These are phyloP conservation scores for Mycena albidolilacea DNA, from an alignment of 768 basidiomycete species.

Conservation along the genomic window DNA sequence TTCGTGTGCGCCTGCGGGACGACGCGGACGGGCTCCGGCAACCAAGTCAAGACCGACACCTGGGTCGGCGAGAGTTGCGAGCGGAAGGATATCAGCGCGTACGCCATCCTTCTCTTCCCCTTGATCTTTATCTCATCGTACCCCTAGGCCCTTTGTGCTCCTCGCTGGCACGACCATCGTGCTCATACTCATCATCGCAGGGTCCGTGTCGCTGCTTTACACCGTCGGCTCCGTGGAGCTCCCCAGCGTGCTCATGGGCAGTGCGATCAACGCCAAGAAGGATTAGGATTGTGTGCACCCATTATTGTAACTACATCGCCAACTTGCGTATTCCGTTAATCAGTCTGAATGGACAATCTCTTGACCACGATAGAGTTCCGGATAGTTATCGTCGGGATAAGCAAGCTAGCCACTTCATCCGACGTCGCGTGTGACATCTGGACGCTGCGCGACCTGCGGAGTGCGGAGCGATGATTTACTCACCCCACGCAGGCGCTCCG, in stretches of 20 bases:
- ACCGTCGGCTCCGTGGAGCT: slow-evolving; percentile 72
- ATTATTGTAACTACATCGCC: slow-evolving; percentile 33
- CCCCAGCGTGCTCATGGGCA: slow-evolving; percentile 82
- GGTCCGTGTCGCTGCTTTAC: slow-evolving; percentile 77
- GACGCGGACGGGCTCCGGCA: slow-evolving; percentile 64
- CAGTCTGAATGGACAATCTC: slow-evolving; percentile 27
- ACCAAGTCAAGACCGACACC: slow-evolving; percentile 67
- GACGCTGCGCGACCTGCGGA: no score
- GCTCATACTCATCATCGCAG: slow-evolving; percentile 75
- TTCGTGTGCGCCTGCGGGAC: slow-evolving; percentile 68
- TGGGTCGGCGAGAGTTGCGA: slow-evolving; percentile 88
- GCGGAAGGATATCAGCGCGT: slow-evolving; percentile 87
- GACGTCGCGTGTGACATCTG: no score
- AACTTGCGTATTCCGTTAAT: slow-evolving; percentile 30
- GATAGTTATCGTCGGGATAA: no score
- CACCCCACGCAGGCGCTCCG: no score
- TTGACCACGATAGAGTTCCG: background rate
- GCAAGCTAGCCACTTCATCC: no score
- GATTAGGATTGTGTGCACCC: slow-evolving; percentile 53
- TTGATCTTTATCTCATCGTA: slow-evolving; percentile 17
- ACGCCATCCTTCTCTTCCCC: slow-evolving; percentile 48
- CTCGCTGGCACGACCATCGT: slow-evolving; percentile 77
- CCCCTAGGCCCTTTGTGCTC: slow-evolving; percentile 78
- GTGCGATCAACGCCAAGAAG: slow-evolving; percentile 66
- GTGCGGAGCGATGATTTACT: no score